These are phyloP conservation scores for Fusarium scirpi DNA, from an alignment of 2,329 filamentous ascomycete genomes.

Conservation along the genomic window DNA sequence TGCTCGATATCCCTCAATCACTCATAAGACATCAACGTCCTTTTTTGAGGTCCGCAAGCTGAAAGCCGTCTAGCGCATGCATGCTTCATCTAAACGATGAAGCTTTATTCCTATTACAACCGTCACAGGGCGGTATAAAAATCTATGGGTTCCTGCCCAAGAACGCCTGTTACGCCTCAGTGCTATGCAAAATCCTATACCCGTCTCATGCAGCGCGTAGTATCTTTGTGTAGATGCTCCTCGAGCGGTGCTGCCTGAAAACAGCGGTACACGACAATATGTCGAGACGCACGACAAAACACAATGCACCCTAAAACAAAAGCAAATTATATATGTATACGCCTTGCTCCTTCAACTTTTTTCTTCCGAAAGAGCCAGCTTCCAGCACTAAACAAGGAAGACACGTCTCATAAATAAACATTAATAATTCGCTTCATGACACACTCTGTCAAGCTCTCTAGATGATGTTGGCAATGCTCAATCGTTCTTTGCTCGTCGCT, in stretches of 20 bases:
- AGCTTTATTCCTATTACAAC: conserved; percentile 30
- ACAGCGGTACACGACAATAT: conserved; percentile 17
- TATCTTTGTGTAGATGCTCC: conserved; percentile 30
- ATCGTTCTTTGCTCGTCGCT: conserved; percentile 48
- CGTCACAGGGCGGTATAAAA: conserved; percentile 23
- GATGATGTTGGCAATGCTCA: conserved; percentile 62
- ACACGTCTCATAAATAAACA: conserved; percentile 37
- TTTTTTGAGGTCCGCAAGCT: background rate
- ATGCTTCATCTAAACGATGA: conserved; percentile 21
- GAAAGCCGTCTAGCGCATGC: conserved; percentile 13
- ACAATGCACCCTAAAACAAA: conserved; percentile 22
- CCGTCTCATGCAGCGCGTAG: conserved; percentile 34
- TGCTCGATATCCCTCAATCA: background rate
- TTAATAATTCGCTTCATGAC: conserved; percentile 35
- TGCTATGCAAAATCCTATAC: conserved; percentile 36
- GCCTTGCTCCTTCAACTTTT: conserved; percentile 30
- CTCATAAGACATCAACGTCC: background rate
- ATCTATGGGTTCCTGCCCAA: conserved; percentile 34
- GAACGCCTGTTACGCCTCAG: conserved; percentile 35
- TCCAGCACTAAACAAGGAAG: conserved; percentile 25
- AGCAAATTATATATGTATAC: conserved; percentile 22
- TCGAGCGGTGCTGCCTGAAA: conserved; percentile 12
- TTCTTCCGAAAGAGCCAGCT: conserved; percentile 20
- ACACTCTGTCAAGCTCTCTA: conserved; percentile 38
- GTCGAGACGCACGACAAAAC: conserved; percentile 20